These are phyloP conservation scores for Eragrostis tef DNA, from an alignment of 202 grass and related monocot genomes.

Conservation along the genomic window DNA sequence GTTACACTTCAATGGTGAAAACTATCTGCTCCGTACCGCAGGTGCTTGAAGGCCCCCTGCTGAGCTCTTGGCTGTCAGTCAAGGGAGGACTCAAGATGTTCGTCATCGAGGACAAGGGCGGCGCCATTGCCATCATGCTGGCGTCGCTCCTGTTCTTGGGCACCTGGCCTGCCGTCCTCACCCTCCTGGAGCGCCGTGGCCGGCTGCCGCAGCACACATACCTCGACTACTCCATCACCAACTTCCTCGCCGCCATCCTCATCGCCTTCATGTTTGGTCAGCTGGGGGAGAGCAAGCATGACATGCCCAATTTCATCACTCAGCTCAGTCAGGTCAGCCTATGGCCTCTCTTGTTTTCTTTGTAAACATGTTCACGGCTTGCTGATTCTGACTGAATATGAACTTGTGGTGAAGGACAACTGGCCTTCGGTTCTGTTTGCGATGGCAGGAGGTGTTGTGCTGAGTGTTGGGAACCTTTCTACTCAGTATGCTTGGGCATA, in stretches of 20 bases:
- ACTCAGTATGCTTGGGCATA: conserved; percentile 96
- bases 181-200: conserved; percentile 79
- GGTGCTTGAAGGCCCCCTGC: not conserved
- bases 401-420: conserved; percentile 64
- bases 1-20: not conserved
- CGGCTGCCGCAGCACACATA: conserved; percentile 94
- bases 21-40: not conserved
- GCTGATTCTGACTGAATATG: conserved; percentile 11
- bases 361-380: not conserved
- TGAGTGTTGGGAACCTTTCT: conserved; percentile 88
- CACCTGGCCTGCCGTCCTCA: conserved; percentile 89
- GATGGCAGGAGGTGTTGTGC: conserved; percentile 86
- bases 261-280: conserved; percentile 87
- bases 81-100: conserved; percentile 61
- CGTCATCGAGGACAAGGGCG: conserved; percentile 83
- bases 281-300: conserved; percentile 60
- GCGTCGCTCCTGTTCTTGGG: conserved; percentile 86
- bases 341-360: not conserved
- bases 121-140: conserved; percentile 91
- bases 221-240: conserved; percentile 90
- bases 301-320: conserved; percentile 84
- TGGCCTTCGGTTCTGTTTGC: conserved; percentile 89
- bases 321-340: conserved; percentile 78
- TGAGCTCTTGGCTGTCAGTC: conserved; percentile 30
- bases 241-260: conserved; percentile 76